Conservation (phyloP, 768 basidiomycete genomes). For the Rickenella mellea region DNA sequence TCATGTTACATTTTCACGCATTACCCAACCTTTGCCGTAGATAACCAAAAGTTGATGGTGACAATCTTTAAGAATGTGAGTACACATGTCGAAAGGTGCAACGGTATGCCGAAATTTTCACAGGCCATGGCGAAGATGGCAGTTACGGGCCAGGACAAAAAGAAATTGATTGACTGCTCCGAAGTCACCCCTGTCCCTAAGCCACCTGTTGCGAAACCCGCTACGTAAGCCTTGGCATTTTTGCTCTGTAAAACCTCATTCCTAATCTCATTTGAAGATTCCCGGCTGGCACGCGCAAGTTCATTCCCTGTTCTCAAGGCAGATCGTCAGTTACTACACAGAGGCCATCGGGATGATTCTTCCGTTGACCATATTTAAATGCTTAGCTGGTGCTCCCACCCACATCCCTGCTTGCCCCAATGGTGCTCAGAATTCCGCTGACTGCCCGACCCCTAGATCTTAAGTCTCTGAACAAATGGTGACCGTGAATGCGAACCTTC, state of each 20-base stretch:
- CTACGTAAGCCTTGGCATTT: too few relatives aligned
- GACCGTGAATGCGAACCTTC: too few relatives aligned
- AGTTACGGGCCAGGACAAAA: constrained; percentile 13
- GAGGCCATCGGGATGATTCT: neutral
- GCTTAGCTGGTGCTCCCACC: neutral
- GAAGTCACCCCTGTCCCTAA: constrained; percentile 16
- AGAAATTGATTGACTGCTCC: constrained; percentile 15
- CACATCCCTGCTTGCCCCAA: neutral
- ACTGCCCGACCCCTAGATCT: too few relatives aligned
- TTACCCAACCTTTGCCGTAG: too few relatives aligned
- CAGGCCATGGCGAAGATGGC: constrained; percentile 14
- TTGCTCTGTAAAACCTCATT: too few relatives aligned
- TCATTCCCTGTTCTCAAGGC: neutral
- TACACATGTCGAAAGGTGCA: too few relatives aligned
- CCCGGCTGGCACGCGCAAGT: neutral
- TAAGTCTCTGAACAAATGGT: too few relatives aligned
- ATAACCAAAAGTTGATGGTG: constrained; percentile 13
- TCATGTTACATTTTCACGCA: too few relatives aligned
- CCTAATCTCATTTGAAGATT: too few relatives aligned
- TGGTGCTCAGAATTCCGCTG: too few relatives aligned
- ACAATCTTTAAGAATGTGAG: constrained; percentile 10
- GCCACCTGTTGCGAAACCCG: constrained; percentile 5
- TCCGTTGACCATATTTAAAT: neutral
- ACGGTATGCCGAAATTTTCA: too few relatives aligned
- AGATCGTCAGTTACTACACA: neutral